These are phyloP conservation scores for Pythium brachiatum DNA, from an alignment of 352 stramenopile species.

Conservation along the genomic window DNA sequence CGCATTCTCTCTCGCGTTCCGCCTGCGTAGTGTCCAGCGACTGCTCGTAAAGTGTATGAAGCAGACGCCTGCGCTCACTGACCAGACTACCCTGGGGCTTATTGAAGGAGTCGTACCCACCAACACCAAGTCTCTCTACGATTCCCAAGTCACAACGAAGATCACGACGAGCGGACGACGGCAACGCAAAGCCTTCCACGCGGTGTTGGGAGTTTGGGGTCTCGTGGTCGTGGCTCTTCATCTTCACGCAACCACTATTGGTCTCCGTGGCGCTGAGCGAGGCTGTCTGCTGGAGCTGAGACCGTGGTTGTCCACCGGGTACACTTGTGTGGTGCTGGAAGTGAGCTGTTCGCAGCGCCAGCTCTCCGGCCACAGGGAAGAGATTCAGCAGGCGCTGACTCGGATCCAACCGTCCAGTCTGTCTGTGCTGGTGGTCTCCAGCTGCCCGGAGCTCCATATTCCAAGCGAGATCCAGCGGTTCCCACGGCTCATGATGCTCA, in stretches of 20 bases:
- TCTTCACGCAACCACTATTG: not conserved
- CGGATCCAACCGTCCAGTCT: not conserved
- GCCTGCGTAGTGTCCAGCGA: not conserved
- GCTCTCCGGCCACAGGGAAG: not conserved
- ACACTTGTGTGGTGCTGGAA: constrained; percentile 21
- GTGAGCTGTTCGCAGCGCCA: constrained; percentile 21
- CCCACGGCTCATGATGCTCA: not conserved
- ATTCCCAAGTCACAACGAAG: not conserved
- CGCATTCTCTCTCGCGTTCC: not conserved
- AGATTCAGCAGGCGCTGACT: not conserved
- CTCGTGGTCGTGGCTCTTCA: constrained; percentile 8
- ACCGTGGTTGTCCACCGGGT: constrained; percentile 10
- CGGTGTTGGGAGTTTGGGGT: constrained; percentile 11
- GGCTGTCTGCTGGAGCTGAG: constrained; percentile 24
- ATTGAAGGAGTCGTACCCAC: not conserved
- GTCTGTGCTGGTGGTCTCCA: constrained; percentile 6
- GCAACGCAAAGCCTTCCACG: constrained; percentile 1
- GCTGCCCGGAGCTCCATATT: constrained; percentile 7
- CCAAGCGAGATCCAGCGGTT: constrained; percentile 4
- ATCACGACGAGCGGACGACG: not conserved
- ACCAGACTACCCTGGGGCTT: not conserved
- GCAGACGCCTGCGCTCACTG: not conserved
- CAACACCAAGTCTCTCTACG: not conserved
- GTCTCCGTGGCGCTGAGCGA: not conserved
- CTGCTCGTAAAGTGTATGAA: not conserved